Conservation (phyloP, 768 basidiomycete species). For the Gymnopilus dilepis region DNA sequence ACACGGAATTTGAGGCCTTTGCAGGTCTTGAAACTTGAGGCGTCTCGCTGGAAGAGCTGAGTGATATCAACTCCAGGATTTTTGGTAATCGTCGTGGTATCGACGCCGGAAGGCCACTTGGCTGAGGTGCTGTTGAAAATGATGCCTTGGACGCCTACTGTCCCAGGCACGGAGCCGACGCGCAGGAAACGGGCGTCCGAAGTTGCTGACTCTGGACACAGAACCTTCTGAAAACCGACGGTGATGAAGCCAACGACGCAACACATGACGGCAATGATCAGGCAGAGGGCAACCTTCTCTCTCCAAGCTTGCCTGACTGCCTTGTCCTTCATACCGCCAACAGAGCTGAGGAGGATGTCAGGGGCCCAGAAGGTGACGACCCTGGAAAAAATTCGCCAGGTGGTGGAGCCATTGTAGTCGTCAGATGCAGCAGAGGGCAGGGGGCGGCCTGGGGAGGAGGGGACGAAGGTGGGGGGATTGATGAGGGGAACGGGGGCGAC, state of each 20-base stretch:
- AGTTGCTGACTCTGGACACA: constrained; percentile 72
- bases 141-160: constrained; percentile 77
- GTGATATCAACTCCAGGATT: constrained; percentile 89
- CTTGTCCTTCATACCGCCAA: constrained; percentile 84
- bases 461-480: constrained; percentile 63
- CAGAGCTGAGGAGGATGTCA: constrained; percentile 66
- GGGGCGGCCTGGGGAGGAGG: constrained; percentile 42
- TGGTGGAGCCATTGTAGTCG: constrained; percentile 50
- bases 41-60: constrained; percentile 76
- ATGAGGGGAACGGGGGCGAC: constrained; percentile 95
- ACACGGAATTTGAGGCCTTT: constrained; percentile 62
- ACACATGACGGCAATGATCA: constrained; percentile 82
- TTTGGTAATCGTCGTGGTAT: constrained; percentile 62
- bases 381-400: constrained; percentile 85
- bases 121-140: constrained; percentile 75
- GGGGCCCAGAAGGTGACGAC: constrained; percentile 93
- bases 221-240: constrained; percentile 89
- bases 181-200: constrained; percentile 52
- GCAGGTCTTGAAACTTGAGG: constrained; percentile 71
- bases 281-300: constrained; percentile 94
- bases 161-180: constrained; percentile 61
- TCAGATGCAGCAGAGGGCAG: constrained; percentile 32
- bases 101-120: constrained; percentile 53
- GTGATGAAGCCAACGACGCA: constrained; percentile 87
- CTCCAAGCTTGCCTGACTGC: constrained; percentile 90